phyloP scores from a whole-genome alignment of 192 early-diverging fungal species.

The Physocladia obscura region DNA sequence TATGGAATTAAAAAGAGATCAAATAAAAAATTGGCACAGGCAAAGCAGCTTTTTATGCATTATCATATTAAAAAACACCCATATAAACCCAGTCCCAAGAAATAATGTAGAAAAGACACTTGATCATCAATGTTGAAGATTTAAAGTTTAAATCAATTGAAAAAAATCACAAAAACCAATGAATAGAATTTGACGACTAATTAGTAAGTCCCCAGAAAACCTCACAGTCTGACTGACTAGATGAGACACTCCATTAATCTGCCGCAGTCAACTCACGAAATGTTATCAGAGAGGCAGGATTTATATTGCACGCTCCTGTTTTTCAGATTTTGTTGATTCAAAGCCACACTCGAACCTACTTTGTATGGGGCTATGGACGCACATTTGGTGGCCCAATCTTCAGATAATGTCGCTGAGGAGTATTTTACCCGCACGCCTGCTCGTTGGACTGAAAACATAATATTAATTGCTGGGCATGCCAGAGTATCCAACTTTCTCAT shows the following conservation, averaged over 20 bases:
- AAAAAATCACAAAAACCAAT: neutral
- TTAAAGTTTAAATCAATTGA: conserved; percentile 5
- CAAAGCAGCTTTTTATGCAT: neutral
- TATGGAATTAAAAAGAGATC: neutral
- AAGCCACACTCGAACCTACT: neutral
- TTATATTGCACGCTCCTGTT: no score
- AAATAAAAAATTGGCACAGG: neutral
- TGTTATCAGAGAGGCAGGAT: no score
- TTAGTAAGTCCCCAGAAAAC: no score
- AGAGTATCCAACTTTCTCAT: neutral
- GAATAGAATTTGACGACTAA: no score
- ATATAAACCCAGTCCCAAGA: conserved; percentile 1
- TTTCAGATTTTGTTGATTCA: no score
- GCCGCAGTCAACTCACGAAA: no score
- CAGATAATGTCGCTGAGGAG: neutral
- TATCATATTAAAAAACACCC: conserved; percentile 12
- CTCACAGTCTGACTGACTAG: no score
- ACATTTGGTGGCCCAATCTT: neutral
- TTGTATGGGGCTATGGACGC: neutral
- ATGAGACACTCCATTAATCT: no score
- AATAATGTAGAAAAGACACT: conserved; percentile 7
- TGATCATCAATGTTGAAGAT: conserved; percentile 1
- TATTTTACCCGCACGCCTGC: neutral
- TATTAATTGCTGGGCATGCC: neutral
- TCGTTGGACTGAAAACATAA: neutral